These are phyloP conservation scores for Populus deltoides DNA, from an alignment of 345 rosid genomes.

Conservation along the genomic window DNA sequence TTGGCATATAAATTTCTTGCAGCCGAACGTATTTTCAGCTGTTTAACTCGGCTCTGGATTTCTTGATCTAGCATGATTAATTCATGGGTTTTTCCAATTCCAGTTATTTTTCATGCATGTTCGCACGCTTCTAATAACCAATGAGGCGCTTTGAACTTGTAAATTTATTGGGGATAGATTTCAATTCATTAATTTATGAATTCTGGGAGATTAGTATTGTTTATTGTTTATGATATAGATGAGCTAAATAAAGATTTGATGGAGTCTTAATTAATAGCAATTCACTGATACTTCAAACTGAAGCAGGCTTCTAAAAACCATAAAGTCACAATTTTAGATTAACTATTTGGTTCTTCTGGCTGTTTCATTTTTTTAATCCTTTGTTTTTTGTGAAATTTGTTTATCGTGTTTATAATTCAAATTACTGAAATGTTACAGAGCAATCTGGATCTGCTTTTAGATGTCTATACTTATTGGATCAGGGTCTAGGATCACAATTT, in stretches of 20 bases:
- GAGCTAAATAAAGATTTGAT: not conserved
- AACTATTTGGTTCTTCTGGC: not conserved
- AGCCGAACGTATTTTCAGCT: not conserved
- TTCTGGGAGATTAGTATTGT: not conserved
- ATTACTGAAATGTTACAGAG: not conserved
- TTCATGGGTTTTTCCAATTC: not conserved
- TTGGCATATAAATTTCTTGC: not conserved
- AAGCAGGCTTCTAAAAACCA: not conserved
- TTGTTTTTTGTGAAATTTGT: not conserved
- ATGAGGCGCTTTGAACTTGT: not conserved
- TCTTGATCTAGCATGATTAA: not conserved
- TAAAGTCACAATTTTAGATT: not conserved
- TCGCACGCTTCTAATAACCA: not conserved
- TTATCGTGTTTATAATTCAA: not conserved
- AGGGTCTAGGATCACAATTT: not conserved
- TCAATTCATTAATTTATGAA: not conserved
- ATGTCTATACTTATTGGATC: not conserved
- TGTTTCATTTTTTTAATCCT: not conserved
- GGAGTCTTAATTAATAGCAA: not conserved
- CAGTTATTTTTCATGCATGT: not conserved
- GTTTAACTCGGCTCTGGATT: not conserved
- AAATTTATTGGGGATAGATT: conserved; percentile 1
- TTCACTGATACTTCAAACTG: too few species aligned
- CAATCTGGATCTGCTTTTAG: not conserved
- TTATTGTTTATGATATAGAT: not conserved